Base-by-base conservation (phyloP, 2,329 filamentous ascomycete species). In the Kalmusia sp. region DNA sequence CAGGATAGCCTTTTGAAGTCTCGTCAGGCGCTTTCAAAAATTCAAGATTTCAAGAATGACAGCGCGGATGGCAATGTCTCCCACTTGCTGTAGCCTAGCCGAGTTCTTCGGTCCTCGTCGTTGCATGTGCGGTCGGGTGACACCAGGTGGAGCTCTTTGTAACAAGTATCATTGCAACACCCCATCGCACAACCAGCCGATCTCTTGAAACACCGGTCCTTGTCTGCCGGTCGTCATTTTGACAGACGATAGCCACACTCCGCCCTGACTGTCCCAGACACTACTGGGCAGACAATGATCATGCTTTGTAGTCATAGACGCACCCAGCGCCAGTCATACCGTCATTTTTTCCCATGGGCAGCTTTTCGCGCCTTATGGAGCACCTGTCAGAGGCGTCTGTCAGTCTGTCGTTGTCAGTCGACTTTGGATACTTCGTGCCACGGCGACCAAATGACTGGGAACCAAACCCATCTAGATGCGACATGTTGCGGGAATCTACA, bases 371-470 rank as follows among this genome's bases (percentile, higher is more conserved):
- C n/a, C n/a, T n/a, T n/a, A n/a, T n/a, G n/a, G n/a, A n/a, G n/a
- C n/a, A n/a, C n/a, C n/a, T n/a, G n/a, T n/a, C n/a, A n/a, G n/a
- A 15, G 44, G 53, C 44, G 49, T 45, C 44, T 49, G 53, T 52
- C 53, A 45, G 25, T 43, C 9, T 41, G 46, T 50, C 40, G 45
- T 24, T 49, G 33, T 49, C 45, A 34, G 48, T 49, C 48, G 19
- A 24, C n/a, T 30, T 44, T 35, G 31, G 35, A 24, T 39, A 3
- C 7, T 38, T 27, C 17, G 45, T 46, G 34, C n/a, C 39, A 46
- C 45, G 11, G 14, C 14, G 27, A 28, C 44, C 45, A 19, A 3
- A 34, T 6, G 14, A n/a, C 34, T 21, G 34, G 52, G 33, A 22
- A 12, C 21, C 31, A 33, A 15, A 14, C 15, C 28, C 37, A 24